Evolutionary conservation across 495 filamentous ascomycete species (phyloP).

Genomic region (Bryoglossum gracile): DNA sequence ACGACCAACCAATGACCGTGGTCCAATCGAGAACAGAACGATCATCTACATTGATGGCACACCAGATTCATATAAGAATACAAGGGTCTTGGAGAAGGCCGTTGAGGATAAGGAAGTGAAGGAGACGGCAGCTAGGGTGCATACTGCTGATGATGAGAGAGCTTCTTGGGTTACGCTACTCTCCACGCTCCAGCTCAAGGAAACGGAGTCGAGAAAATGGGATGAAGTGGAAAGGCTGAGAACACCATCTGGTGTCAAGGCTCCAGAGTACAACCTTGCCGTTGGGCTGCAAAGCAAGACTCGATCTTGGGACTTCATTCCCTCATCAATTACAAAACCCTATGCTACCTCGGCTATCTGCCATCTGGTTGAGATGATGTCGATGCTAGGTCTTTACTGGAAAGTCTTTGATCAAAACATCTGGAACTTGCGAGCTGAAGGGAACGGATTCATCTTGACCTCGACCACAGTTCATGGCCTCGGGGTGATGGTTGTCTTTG

Average conservation of each 20-base stretch:
- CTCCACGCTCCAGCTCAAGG: conserved; percentile 37
- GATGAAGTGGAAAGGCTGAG: conserved; percentile 24
- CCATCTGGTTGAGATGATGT: conserved; percentile 42
- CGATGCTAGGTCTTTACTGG: conserved; percentile 46
- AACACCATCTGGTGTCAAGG: conserved; percentile 14
- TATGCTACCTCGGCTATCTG: conserved; percentile 43
- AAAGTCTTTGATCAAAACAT: conserved; percentile 37
- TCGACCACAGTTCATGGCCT: conserved; percentile 35
- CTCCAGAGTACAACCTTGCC: conserved; percentile 30
- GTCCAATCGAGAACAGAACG: conserved; percentile 29
- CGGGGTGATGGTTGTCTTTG: conserved; percentile 41
- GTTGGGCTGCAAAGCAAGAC: conserved; percentile 40
- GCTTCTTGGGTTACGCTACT: conserved; percentile 41
- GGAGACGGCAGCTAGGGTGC: conserved; percentile 27
- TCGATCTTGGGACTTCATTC: conserved; percentile 45
- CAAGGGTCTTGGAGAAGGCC: conserved; percentile 20
- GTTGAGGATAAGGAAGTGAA: conserved; percentile 19
- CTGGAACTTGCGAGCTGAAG: conserved; percentile 42
- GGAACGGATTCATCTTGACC: conserved; percentile 42
- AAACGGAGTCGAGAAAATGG: conserved; percentile 36
- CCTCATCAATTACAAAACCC: conserved; percentile 38
- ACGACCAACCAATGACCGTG: conserved; percentile 30
- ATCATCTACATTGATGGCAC: conserved; percentile 37
- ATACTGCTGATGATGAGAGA: conserved; percentile 41
- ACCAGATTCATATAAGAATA: conserved; percentile 29